phyloP scores from a whole-genome alignment of 116 monocot species.

The Trichopus zeylanicus region DNA sequence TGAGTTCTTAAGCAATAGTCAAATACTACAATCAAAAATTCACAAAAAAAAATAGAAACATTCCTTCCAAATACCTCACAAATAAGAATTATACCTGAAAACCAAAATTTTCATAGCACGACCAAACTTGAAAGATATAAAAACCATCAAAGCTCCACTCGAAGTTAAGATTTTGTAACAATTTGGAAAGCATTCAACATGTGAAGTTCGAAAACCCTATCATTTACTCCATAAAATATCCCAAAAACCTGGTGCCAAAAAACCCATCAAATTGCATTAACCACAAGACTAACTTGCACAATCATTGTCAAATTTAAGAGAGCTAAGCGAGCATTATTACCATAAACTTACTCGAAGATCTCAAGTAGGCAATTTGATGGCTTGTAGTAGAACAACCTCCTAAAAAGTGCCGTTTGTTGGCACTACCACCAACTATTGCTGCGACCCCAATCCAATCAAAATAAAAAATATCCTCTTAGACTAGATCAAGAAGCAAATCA shows the following conservation, averaged over 20 bases:
- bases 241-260: no score
- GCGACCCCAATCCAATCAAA: slow-evolving; percentile 10
- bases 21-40: slow-evolving; percentile 77
- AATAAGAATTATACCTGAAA: not conserved
- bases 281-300: no score
- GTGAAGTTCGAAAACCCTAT: no score
- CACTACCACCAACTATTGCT: slow-evolving; percentile 27
- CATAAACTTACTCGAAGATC: slow-evolving; percentile 92
- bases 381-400: slow-evolving; percentile 91
- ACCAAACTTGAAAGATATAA: no score
- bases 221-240: no score
- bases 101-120: not conserved
- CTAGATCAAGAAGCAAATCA: not conserved
- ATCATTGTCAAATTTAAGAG: not conserved
- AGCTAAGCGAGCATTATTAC: slow-evolving; percentile 24
- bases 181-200: no score
- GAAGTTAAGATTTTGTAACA: no score
- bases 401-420: slow-evolving; percentile 88
- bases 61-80: not conserved
- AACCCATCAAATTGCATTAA: not conserved
- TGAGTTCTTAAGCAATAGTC: slow-evolving; percentile 74
- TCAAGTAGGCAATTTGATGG: slow-evolving; percentile 92
- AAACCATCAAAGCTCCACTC: no score
- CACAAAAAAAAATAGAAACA: no score
- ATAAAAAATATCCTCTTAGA: not conserved